Evolutionary conservation across 2,329 filamentous ascomycete species (phyloP), one percentile per base, ranked within the genome.

Genomic region (Pseudogymnoascus sp.): DNA sequence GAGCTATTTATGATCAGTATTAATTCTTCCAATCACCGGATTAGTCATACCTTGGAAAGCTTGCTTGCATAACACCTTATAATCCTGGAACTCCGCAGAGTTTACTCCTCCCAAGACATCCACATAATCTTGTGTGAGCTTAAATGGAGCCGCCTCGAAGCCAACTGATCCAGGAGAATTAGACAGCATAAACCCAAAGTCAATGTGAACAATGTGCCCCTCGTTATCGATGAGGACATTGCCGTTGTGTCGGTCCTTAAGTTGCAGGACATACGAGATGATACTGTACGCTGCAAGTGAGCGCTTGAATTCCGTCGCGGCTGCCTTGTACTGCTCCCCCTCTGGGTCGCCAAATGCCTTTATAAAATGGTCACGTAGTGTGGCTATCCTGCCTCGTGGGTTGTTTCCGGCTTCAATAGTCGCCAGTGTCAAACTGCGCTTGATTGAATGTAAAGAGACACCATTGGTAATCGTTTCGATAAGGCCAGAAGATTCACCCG

Each of bases 391-490:
- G 67, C 88, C 86, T 16, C 87, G 81, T 14, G 88, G 88, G 70
- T 92, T 92, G 38, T 85, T 82, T 2, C 88, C 89, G 2, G 87
- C 80, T 66, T 90, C 88, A 67, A 91, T 86, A 5, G 85, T 87
- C 1, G 88, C 86, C 38, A 95, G 80, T 1, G 91, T 95, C 63
- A 95, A 78, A 71, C 88, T 91, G 66, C 90, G 86, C 76, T 95
- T 93, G 65, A 95, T 80, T 2, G 89, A 93, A 75, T 95, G 90
- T 52, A 95, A 79, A n/a, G 89, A 93, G 11, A 95, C 90, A 49
- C 91, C 90, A 68, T 93, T 93, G 40, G 90, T 93, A 70, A 95
- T 95, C 4, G 90, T 95, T 77, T 95, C 90, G 68, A 95, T 90
- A 55, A 95, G 82, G 2, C 90, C 90, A 1, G 89, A 93, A 7